phyloP scores from a whole-genome alignment of 805 yeast genomes.

The Tetrapisispora taiwanensis region DNA sequence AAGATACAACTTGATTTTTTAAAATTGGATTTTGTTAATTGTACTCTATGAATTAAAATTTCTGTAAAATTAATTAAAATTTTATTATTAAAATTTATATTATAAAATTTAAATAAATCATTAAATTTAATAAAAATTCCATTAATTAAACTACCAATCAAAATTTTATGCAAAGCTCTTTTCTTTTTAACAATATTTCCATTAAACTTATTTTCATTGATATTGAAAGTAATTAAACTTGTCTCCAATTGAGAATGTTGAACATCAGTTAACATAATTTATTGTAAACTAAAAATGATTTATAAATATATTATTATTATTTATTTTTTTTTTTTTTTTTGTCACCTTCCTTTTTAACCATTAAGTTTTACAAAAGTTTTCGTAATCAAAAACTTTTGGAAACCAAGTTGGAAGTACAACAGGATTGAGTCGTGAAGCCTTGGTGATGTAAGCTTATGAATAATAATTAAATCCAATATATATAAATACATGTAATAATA shows the following conservation, averaged over 20 bases:
- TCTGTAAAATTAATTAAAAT: constrained; percentile 7
- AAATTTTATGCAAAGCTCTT: constrained; percentile 10
- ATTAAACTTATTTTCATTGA: neutral
- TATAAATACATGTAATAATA: too few species aligned
- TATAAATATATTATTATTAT: too few species aligned
- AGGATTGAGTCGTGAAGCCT: too few species aligned
- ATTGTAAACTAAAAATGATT: too few species aligned
- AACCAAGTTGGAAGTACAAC: too few species aligned
- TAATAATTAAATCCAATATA: too few species aligned
- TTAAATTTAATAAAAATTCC: constrained; percentile 9
- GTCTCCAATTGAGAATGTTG: neutral
- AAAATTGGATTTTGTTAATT: constrained; percentile 13
- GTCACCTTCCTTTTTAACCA: too few species aligned
- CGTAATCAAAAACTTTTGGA: too few species aligned
- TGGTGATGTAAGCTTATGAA: too few species aligned
- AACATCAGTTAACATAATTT: constrained; percentile 1
- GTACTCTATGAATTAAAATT: constrained; percentile 12
- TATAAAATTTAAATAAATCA: constrained; percentile 3
- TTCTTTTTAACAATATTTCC: neutral
- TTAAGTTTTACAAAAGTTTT: too few species aligned
- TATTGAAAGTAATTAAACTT: neutral
- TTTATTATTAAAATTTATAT: neutral
- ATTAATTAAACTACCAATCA: constrained; percentile 12
- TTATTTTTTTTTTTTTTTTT: too few species aligned
- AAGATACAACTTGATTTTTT: constrained; percentile 20